Evolutionary conservation across 768 basidiomycete species (phyloP).

Genomic region (Pleurotus citrinopileatus): DNA sequence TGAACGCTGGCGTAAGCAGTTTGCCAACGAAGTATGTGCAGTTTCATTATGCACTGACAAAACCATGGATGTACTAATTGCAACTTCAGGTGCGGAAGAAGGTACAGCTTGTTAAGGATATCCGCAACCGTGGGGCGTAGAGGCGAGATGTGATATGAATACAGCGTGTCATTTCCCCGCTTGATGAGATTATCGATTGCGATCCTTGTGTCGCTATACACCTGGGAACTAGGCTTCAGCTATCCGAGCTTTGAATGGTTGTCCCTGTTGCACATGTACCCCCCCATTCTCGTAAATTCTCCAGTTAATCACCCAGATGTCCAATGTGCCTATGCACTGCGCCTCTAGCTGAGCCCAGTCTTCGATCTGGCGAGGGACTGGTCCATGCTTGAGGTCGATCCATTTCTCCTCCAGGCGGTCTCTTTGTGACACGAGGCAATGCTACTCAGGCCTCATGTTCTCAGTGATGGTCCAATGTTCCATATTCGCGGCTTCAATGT

Average conservation of each 20-base stretch:
- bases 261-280: neutral
- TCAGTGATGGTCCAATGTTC: neutral
- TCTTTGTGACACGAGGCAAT: neutral
- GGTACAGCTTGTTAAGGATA: conserved; percentile 76
- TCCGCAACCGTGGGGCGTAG: conserved; percentile 72
- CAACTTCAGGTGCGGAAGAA: conserved; percentile 73
- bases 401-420: neutral
- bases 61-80: conserved; percentile 6
- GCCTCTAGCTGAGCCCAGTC: no score
- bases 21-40: conserved; percentile 69
- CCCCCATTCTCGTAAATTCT: neutral
- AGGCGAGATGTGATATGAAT: conserved; percentile 10
- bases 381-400: neutral
- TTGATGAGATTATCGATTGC: conserved; percentile 11
- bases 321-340: no score
- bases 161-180: conserved; percentile 1
- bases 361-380: no score
- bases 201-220: neutral
- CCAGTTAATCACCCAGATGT: neutral
- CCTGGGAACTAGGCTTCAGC: no score
- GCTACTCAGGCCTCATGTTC: neutral
- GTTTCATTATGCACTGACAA: conserved; percentile 10
- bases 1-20: conserved; percentile 75
- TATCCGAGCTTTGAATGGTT: neutral
- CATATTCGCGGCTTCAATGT: neutral